Evolutionary conservation across 768 basidiomycete species (phyloP), one percentile per base, ranked within the genome.

Genomic region (Tephrocybe rancida): DNA sequence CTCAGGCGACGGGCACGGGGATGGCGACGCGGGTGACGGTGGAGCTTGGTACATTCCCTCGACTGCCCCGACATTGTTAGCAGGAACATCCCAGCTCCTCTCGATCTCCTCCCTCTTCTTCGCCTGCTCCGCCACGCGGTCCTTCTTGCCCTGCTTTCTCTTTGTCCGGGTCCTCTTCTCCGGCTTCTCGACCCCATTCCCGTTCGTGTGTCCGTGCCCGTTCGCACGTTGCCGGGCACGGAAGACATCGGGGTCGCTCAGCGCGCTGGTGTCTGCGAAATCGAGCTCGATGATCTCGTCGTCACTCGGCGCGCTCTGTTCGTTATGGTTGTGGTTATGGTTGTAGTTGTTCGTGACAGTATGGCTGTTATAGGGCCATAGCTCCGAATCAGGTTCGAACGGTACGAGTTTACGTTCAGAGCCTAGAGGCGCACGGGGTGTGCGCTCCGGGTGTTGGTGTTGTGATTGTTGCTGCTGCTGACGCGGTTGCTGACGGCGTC

Each of bases 221-320:
- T 39, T 24, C 10, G n/a, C 2, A 16, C 46, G 42, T 22, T 27
- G 29, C 42, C 39, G 49, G 76, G 61, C 68, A 67, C 26, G 68
- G 60, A 87, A 88, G 9, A 79, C 78, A 44, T 78, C 79, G 2
- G 83, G 81, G 58, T 90, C 84, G 63, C 87, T 88, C 61, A 91
- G 66, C 19, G 86, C 83, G 52, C 86, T 85, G 38, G 80, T 90
- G 50, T 90, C 89, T 5, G 78, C 77, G 61, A 88, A 91, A 64
- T 88, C 86, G 46, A 91, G 81, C 66, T 90, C 89, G 9, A 90
- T 79, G 22, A 91, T 81, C 50, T 87, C 81, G n/a, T 75, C 74
- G 9, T 64, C 72, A 34, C 70, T 71, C n/a, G 18, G 37, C 14
- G 19, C 34, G 25, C 41, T 48, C 6, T 44, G 7, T 9, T 44